Base-by-base conservation (phyloP, 768 basidiomycete genomes). In the Termitomyces heimii region DNA sequence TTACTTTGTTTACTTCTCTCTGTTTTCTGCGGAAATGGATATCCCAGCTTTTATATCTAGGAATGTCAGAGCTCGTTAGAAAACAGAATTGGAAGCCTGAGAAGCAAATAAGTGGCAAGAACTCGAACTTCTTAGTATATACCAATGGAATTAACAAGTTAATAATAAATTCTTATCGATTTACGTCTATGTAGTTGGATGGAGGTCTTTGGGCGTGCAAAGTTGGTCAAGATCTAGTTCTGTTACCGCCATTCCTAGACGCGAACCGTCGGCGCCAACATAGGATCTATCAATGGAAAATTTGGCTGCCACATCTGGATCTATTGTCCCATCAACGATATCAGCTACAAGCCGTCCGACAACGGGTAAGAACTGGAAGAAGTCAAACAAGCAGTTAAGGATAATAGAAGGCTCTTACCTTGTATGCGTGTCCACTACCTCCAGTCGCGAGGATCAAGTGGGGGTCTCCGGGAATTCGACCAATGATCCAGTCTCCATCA, bases 401-500 rank as follows among this genome's bases (percentile, higher is more conserved):
- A 4, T 47, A n/a, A 10, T 29, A 60, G 28, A 16, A 26, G 13
- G 13, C 14, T 46, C 65, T 51, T 54, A 85, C 90, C 81, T 95
- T 94, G 77, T 83, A 94, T 0, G 84, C 92, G 70, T 95, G 92
- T 0, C 94, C 94, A 61, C 86, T 92, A 7, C 89, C 96, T 18
- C 83, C 91, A 0, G 95, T 95, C 1, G 94, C 95, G 29, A 98
- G 69, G 53, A 94, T 69, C 12, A 98, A 67, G 6, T 80, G 80
- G 26, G 74, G 70, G 61, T 86, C 78, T 14, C 69, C 68, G 26
- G 79, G 78, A 62, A 88, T 82, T 58, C 73, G 82, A 26, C 94
- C 91, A 61, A 98, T 92, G 43, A 97, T 74, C 92, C 93, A 98
- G 69, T 98, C 82, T 3, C 84, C 86, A 65, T 94, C 89, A 1